These are phyloP conservation scores for Aspergillus aculeatus DNA, from an alignment of 2,329 filamentous ascomycete species.

Conservation along the genomic window DNA sequence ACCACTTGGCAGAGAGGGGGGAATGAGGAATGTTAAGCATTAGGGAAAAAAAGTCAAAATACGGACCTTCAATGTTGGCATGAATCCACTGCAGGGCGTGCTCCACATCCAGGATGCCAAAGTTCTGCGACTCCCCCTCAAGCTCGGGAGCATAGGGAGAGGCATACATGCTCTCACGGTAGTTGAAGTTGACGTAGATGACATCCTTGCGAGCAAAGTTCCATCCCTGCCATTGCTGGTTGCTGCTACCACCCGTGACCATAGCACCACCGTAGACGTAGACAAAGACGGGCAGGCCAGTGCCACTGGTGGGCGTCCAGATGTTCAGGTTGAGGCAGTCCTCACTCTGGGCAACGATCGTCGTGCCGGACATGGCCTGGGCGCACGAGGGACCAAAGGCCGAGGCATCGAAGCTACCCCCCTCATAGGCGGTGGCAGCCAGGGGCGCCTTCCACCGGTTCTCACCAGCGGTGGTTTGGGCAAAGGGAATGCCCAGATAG, in stretches of 20 bases:
- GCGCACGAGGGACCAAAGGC: conserved; percentile 22
- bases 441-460: conserved; percentile 24
- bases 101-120: conserved; percentile 23
- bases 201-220: conserved; percentile 26
- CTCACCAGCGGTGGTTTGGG: conserved; percentile 20
- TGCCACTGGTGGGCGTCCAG: conserved; percentile 19
- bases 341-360: conserved; percentile 22
- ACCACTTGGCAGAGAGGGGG: neutral
- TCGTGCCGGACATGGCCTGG: conserved; percentile 23
- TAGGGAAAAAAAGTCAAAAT: neutral
- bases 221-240: conserved; percentile 24
- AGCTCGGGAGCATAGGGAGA: conserved; percentile 22
- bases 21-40: neutral
- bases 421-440: conserved; percentile 10
- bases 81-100: conserved; percentile 22
- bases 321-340: conserved; percentile 24
- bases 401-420: conserved; percentile 17
- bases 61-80: conserved; percentile 21
- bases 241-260: conserved; percentile 42
- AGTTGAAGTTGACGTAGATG: conserved; percentile 25
- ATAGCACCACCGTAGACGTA: conserved; percentile 66
- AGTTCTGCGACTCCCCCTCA: conserved; percentile 23
- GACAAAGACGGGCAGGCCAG: conserved; percentile 21
- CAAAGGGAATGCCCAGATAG: conserved; percentile 25
- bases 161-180: conserved; percentile 24